Percentiles rank a stretch among this genome's conserved stretches.
These are phyloP conservation scores for Colletotrichum sp. DNA, from an alignment of 2,329 filamentous ascomycete genomes.

Conservation along the genomic window DNA sequence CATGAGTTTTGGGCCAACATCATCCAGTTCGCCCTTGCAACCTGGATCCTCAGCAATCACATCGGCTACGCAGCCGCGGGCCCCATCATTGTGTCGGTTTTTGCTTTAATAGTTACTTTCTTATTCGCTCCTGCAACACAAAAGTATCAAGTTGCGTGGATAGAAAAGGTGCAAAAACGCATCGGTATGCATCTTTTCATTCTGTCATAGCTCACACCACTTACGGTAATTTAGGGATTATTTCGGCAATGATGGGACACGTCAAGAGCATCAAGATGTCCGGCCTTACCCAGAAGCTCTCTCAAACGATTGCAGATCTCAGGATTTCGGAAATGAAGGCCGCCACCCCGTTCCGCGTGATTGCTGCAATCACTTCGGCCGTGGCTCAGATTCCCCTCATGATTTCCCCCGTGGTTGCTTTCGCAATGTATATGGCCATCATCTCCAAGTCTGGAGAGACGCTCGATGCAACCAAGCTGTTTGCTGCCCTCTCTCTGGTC, in stretches of 20 bases:
- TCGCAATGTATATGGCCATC: slow-evolving; percentile 10
- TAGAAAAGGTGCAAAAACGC: slow-evolving; percentile 52
- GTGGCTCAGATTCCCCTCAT: slow-evolving; percentile 33
- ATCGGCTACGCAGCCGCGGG: slow-evolving; percentile 37
- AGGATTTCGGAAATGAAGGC: slow-evolving; percentile 25
- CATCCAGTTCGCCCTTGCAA: slow-evolving; percentile 37
- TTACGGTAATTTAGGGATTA: slow-evolving; percentile 34
- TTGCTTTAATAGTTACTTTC: slow-evolving; percentile 30
- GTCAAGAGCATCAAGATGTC: slow-evolving; percentile 59
- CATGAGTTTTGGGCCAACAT: slow-evolving; percentile 42
- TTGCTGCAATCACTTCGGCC: slow-evolving; percentile 37
- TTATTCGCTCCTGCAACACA: slow-evolving; percentile 29
- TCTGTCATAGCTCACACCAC: not conserved
- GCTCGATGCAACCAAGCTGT: slow-evolving; percentile 18
- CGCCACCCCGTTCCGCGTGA: slow-evolving; percentile 31
- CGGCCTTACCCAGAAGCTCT: slow-evolving; percentile 47
- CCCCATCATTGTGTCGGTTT: slow-evolving; percentile 33
- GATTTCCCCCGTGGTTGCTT: slow-evolving; percentile 18
- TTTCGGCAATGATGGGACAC: slow-evolving; percentile 49
- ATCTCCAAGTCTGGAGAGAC: not conserved
- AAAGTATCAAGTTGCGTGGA: slow-evolving; percentile 42
- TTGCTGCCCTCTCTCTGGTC: slow-evolving; percentile 25
- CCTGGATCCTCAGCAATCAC: slow-evolving; percentile 35
- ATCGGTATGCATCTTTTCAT: slow-evolving; percentile 39
- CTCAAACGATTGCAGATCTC: slow-evolving; percentile 21